phyloP scores from a whole-genome alignment of 2,329 filamentous ascomycete genomes.

The Sporothrix euskadiensis region DNA sequence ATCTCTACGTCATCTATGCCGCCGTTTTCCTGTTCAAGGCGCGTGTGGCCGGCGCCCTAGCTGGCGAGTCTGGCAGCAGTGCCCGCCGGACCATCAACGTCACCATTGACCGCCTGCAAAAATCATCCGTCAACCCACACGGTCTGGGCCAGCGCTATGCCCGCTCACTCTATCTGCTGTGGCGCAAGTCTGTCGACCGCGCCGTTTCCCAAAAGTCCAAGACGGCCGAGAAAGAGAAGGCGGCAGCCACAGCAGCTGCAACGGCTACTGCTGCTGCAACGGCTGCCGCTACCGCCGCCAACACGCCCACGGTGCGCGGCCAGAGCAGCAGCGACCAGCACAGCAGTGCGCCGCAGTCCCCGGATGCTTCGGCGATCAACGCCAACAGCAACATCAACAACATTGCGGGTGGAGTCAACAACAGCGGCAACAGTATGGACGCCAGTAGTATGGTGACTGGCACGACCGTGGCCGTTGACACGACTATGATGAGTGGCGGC shows the following conservation, averaged over 20 bases:
- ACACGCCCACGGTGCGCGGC: background rate
- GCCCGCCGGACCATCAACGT: constrained; percentile 59
- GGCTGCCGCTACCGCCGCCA: background rate
- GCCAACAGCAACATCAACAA: background rate
- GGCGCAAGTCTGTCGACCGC: constrained; percentile 45
- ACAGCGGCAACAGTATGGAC: background rate
- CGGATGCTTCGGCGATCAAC: background rate
- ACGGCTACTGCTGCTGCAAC: background rate
- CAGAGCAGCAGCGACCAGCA: background rate
- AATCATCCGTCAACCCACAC: constrained; percentile 58
- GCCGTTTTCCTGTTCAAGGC: constrained; percentile 67
- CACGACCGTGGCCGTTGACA: background rate
- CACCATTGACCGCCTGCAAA: constrained; percentile 60
- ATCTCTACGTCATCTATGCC: constrained; percentile 63
- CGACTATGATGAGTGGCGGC: background rate
- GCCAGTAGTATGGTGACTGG: background rate
- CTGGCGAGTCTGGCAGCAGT: constrained; percentile 53
- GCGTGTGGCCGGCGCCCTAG: constrained; percentile 60
- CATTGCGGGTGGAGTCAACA: background rate
- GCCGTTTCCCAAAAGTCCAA: constrained; percentile 20
- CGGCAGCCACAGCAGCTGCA: background rate
- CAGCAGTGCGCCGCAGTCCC: constrained; percentile 2
- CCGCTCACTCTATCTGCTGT: constrained; percentile 59
- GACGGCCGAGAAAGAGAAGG: background rate
- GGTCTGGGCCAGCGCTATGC: constrained; percentile 64